Evolutionary conservation across 2,329 filamentous ascomycete species (phyloP), one percentile per base, ranked within the genome.

Genomic region (Lachnellula occidentalis): DNA sequence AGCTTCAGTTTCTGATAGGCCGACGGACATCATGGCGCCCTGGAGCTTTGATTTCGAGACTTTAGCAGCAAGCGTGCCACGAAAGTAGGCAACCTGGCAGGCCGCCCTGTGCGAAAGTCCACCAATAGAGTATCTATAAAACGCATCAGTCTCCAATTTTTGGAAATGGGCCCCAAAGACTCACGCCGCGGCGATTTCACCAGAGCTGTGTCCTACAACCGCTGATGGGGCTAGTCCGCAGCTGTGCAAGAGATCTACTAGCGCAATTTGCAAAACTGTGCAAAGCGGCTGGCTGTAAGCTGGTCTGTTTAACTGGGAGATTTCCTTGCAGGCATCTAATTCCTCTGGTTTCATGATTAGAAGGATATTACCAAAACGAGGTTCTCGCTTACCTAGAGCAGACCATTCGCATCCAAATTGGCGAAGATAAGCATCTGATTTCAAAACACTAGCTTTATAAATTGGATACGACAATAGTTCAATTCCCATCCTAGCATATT

Each of bases 21-120:
- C 79, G 2, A 80, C 76, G 1, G 79, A 78, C 61, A 81, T 71
- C 80, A 82, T 83, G 12, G 73, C 67, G 0, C 79, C 79, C 22
- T 42, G 15, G 39, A n/a, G n/a, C n/a, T n/a, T n/a, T n/a, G 14
- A 42, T 42, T 3, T 4, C 3, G 34, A 37, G 11, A 37, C 3
- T 8, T 37, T 37, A 5, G 22, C 34, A 4, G 34, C 7, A 37
- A 15, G 12, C 14, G 4, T 9, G 4, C 39, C 39, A n/a, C 39
- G 39, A 19, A 24, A 45, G 9, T 45, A 45, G 8, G 42, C 42
- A 7, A 45, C 17, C 22, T 24, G 21, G 5, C 42, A 45, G 2
- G 42, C 42, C 4, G 42, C 24, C 19, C 24, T 9, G 6, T 9
- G 19, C 2, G 17, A 22, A 6, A 45, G 11, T 9, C 9, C 21